Conservation (phyloP, 148 eudicot species). For the Chenopodium formosanum region DNA sequence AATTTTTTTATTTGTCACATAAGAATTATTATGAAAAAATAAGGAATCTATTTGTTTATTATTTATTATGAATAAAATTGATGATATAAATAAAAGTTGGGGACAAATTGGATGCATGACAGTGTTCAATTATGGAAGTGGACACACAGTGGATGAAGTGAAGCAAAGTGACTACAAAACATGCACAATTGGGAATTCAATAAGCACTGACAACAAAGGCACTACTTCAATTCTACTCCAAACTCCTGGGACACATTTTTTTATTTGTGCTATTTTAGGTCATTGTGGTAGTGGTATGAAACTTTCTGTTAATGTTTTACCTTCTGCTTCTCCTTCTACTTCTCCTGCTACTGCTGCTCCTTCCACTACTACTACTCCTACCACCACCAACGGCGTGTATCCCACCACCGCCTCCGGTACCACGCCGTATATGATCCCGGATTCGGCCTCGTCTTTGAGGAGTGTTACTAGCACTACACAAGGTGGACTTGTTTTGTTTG, state of each 20-base stretch:
- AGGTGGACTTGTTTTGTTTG: slow-evolving; percentile 21
- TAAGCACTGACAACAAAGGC: slow-evolving; percentile 63
- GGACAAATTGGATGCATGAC: background rate
- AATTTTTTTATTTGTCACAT: too few species aligned
- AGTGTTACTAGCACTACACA: slow-evolving; percentile 22
- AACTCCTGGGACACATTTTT: slow-evolving; percentile 70
- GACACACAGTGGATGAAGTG: slow-evolving; percentile 82
- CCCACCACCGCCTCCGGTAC: slow-evolving; percentile 20
- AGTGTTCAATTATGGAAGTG: slow-evolving; percentile 70
- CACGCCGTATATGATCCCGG: slow-evolving; percentile 26
- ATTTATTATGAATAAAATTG: too few species aligned
- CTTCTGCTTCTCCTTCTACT: slow-evolving; percentile 21
- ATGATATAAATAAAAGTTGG: too few species aligned
- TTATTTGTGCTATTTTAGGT: slow-evolving; percentile 63
- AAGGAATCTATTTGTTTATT: too few species aligned
- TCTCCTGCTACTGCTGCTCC: slow-evolving; percentile 15
- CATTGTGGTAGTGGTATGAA: slow-evolving; percentile 86
- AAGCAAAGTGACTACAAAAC: slow-evolving; percentile 54
- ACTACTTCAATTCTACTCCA: slow-evolving; percentile 59
- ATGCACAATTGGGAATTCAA: slow-evolving; percentile 61
- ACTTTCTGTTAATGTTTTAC: slow-evolving; percentile 55
- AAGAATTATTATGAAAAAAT: too few species aligned
- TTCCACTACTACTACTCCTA: slow-evolving; percentile 16
- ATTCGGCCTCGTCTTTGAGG: slow-evolving; percentile 32
- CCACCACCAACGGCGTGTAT: background rate